Evolutionary conservation across 2,329 filamentous ascomycete species (phyloP), one percentile per base, ranked within the genome.

Genomic region (Alternaria arborescens): DNA sequence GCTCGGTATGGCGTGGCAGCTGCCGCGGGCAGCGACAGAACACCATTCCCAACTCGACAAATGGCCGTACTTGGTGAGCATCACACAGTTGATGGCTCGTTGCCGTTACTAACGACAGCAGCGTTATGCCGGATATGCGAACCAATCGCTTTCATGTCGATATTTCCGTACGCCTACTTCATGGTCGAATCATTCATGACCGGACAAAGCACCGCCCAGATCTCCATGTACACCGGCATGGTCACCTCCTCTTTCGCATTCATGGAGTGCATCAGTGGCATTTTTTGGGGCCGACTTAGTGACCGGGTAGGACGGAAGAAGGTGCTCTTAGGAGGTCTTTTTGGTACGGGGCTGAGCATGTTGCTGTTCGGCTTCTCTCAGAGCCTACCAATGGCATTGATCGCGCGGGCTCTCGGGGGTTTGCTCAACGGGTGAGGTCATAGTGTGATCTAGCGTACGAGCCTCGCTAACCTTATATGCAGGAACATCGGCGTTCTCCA

Each of bases 91-190:
- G 11, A 20, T 34, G 22, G 10, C 34, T 44, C 50, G 38, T 42
- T 28, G 30, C n/a, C 34, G 20, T 32, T 47, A 48, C 56, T 59
- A 42, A 64, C 59, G 26, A 34, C 53, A 18, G 6, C 65, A 96
- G 94, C 93, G 46, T 85, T 97, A 74, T 97, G 94, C 81, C 90
- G 95, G 75, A 94, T 99, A 83, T 97, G 93, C 84, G 95, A 99
- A 78, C 95, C 95, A 53, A 98, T 99, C 79, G 95, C 95, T 6
- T 98, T 99, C 85, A 98, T 97, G 93, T 97, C 94, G 55, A 97
- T 98, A 71, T 98, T 99, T 77, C 95, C 95, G 1, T 99, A 98
- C 80, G 93, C 97, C 71, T 98, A 97, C 83, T 94, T 91, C 83
- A 98, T 99, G 95, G 91, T 98, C 70, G 86, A 93, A 72, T 93